Evolutionary conservation across 2,329 filamentous ascomycete genomes (phyloP).

Genomic region (Botrytis byssoidea): DNA sequence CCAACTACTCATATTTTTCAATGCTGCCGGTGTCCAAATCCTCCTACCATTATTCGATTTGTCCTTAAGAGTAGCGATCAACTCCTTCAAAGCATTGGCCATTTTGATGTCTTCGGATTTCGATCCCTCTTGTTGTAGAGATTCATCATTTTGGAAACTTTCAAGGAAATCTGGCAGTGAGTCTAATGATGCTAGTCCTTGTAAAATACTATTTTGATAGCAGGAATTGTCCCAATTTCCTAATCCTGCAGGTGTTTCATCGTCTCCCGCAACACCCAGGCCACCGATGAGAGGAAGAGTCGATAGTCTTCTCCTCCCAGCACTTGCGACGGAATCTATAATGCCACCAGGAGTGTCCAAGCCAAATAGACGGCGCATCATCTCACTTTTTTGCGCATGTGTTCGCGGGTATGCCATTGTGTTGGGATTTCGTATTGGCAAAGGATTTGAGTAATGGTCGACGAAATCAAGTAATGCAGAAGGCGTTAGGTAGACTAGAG

Average conservation of each 20-base stretch:
- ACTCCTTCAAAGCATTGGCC: constrained; percentile 45
- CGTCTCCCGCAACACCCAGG: constrained; percentile 39
- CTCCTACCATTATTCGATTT: constrained; percentile 68
- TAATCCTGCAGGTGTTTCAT: constrained; percentile 62
- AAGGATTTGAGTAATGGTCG: constrained; percentile 43
- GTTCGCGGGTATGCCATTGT: constrained; percentile 41
- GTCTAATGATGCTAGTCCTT: constrained; percentile 74
- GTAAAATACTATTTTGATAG: constrained; percentile 95
- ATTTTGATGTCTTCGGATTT: constrained; percentile 35
- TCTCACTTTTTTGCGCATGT: constrained; percentile 61
- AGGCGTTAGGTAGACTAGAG: constrained; percentile 56
- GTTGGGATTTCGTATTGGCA: constrained; percentile 50
- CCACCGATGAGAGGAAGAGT: constrained; percentile 43
- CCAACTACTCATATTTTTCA: constrained; percentile 93
- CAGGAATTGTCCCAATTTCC: constrained; percentile 95
- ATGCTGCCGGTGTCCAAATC: constrained; percentile 75
- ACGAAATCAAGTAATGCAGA: constrained; percentile 55
- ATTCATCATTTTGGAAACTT: constrained; percentile 42
- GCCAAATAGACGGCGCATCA: constrained; percentile 62
- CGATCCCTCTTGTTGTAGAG: constrained; percentile 22
- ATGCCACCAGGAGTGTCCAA: constrained; percentile 54
- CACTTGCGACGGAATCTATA: constrained; percentile 57
- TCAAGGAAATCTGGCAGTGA: constrained; percentile 67
- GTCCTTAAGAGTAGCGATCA: constrained; percentile 70
- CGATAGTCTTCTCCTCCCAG: constrained; percentile 54